phyloP scores from a whole-genome alignment of 2,329 filamentous ascomycete species.

The Emergomyces africanus region DNA sequence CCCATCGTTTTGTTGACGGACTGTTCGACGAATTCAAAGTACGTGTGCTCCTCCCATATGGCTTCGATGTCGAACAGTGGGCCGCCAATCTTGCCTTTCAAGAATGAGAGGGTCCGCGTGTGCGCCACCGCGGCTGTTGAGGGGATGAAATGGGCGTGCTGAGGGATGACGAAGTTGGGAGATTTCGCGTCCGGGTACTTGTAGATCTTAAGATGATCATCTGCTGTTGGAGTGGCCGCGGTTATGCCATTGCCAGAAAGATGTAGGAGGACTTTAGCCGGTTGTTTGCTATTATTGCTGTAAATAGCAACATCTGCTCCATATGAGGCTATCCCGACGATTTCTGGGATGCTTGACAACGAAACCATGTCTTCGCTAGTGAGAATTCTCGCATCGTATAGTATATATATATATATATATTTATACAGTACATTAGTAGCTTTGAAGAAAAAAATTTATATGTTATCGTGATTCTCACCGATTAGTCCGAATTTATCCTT shows the following conservation, averaged over 20 bases:
- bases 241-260: slow-evolving; percentile 13
- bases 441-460: too few species aligned
- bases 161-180: slow-evolving; percentile 38
- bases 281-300: slow-evolving; percentile 4
- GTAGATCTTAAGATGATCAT: slow-evolving; percentile 18
- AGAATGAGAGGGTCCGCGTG: slow-evolving; percentile 50
- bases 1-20: slow-evolving; percentile 44
- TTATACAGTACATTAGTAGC: too few species aligned
- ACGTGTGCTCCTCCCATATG: slow-evolving; percentile 68
- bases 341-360: slow-evolving; percentile 13
- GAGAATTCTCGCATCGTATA: slow-evolving; percentile 12
- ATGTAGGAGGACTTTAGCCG: slow-evolving; percentile 17
- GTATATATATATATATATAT: too few species aligned
- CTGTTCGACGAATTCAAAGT: slow-evolving; percentile 56
- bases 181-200: slow-evolving; percentile 35
- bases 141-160: slow-evolving; percentile 39
- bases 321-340: slow-evolving; percentile 24
- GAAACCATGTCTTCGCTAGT: slow-evolving; percentile 5
- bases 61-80: slow-evolving; percentile 62
- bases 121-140: slow-evolving; percentile 49
- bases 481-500: slow-evolving; percentile 20
- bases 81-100: slow-evolving; percentile 50
- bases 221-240: slow-evolving; percentile 8
- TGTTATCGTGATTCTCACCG: slow-evolving; percentile 16
- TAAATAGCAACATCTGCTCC: slow-evolving; percentile 7